Evolutionary conservation across 2,329 filamentous ascomycete genomes (phyloP).

Genomic region (Aureobasidium mangrovei): DNA sequence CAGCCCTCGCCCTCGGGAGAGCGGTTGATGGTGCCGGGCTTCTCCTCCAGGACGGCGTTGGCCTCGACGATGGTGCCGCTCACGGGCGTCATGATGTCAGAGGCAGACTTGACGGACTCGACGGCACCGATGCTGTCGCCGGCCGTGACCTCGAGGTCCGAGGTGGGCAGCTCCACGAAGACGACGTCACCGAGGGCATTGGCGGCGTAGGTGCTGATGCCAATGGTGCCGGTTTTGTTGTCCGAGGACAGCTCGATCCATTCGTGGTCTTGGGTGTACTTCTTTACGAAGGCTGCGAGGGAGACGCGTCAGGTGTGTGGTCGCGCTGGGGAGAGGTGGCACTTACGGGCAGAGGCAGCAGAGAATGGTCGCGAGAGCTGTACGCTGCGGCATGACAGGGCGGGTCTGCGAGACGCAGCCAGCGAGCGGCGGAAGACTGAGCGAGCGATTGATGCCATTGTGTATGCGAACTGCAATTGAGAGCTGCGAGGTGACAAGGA

Average conservation of each 20-base stretch:
- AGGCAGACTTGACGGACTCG: slow-evolving; percentile 97
- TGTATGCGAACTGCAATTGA: background rate
- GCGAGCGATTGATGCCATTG: slow-evolving; percentile 15
- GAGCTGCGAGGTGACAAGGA: too few relatives aligned
- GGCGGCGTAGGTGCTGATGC: slow-evolving; percentile 87
- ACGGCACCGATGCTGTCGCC: slow-evolving; percentile 89
- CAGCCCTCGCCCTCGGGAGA: slow-evolving; percentile 85
- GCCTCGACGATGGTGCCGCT: slow-evolving; percentile 64
- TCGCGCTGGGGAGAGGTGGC: background rate
- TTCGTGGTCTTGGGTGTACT: slow-evolving; percentile 95
- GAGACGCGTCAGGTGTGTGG: background rate
- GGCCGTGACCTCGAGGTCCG: slow-evolving; percentile 57
- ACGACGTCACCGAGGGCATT: slow-evolving; percentile 92
- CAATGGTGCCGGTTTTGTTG: slow-evolving; percentile 50
- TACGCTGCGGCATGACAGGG: background rate
- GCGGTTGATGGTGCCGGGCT: slow-evolving; percentile 80
- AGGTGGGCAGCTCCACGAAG: slow-evolving; percentile 83
- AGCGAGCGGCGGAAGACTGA: slow-evolving; percentile 14
- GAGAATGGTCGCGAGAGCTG: slow-evolving; percentile 10
- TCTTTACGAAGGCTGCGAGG: slow-evolving; percentile 55
- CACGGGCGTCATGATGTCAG: slow-evolving; percentile 88
- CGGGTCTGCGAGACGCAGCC: slow-evolving; percentile 6
- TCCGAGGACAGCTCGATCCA: slow-evolving; percentile 87
- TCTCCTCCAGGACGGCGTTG: slow-evolving; percentile 71
- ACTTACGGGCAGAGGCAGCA: slow-evolving; percentile 10